phyloP scores from a whole-genome alignment of 306 rosid species.

The Dalbergia oliveri region DNA sequence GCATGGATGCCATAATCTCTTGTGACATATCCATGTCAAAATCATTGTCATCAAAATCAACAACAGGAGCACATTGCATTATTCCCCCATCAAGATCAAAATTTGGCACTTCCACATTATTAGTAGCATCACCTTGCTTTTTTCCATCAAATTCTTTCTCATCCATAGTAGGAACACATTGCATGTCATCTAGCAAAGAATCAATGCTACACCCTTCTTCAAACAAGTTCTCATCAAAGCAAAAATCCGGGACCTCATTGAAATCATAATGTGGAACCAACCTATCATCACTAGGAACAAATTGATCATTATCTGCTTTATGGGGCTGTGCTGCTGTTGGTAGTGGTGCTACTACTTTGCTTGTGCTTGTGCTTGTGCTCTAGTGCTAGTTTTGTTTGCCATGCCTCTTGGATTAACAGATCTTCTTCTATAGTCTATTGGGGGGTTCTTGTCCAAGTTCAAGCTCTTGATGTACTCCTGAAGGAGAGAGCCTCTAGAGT shows the following conservation, averaged over 20 bases:
- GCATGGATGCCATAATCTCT: conserved; percentile 39
- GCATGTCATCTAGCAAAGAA: conserved; percentile 68
- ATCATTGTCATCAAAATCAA: conserved; percentile 33
- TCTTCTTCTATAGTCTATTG: conserved; percentile 54
- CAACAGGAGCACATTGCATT: not conserved
- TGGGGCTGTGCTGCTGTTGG: conserved; percentile 13
- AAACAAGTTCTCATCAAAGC: conserved; percentile 70
- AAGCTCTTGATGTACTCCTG: conserved; percentile 89
- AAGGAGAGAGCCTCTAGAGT: conserved; percentile 70
- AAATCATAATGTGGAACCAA: conserved; percentile 57
- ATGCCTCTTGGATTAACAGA: conserved; percentile 7
- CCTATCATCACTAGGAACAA: conserved; percentile 44
- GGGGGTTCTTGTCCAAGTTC: conserved; percentile 64
- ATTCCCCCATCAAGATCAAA: not conserved
- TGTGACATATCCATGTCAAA: conserved; percentile 43
- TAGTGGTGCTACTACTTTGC: conserved; percentile 23
- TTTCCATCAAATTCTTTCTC: conserved; percentile 37
- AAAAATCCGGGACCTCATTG: conserved; percentile 62
- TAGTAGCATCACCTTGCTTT: conserved; percentile 8
- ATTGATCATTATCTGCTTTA: not conserved
- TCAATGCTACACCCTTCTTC: conserved; percentile 65
- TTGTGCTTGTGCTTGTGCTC: not conserved
- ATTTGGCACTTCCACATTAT: conserved; percentile 3
- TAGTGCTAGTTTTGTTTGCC: conserved; percentile 20
- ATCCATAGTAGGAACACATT: conserved; percentile 41